phyloP scores from a whole-genome alignment of 1,139 yeast species.

The Blastobotrys malaysiensis region DNA sequence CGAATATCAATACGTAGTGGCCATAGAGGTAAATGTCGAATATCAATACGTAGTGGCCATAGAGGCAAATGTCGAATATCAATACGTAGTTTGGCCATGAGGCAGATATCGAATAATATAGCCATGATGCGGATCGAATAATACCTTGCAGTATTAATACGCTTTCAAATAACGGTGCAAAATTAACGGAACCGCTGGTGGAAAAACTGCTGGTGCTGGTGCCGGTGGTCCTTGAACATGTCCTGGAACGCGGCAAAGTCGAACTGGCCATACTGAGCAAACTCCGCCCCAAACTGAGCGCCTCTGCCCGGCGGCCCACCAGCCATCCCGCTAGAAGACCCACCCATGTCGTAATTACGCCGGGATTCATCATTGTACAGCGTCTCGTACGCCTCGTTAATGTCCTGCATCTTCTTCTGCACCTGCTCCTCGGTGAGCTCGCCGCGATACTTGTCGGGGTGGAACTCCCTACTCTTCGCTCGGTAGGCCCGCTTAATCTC shows the following conservation, averaged over 20 bases:
- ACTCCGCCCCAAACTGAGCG: background rate
- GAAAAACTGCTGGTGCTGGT: background rate
- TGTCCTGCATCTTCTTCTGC: slow-evolving; percentile 82
- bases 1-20: too few species aligned
- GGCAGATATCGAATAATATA: too few species aligned
- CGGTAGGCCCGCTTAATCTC: slow-evolving; percentile 82
- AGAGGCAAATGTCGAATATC: too few species aligned
- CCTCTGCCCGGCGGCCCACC: too few species aligned
- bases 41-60: too few species aligned
- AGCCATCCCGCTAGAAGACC: background rate
- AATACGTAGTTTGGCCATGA: too few species aligned
- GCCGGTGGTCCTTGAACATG: background rate
- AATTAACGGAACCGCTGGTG: background rate
- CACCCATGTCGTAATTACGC: slow-evolving; percentile 58
- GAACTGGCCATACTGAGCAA: slow-evolving; percentile 2
- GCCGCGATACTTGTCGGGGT: slow-evolving; percentile 84
- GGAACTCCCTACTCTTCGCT: slow-evolving; percentile 69
- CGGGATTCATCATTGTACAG: slow-evolving; percentile 62
- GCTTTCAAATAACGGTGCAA: background rate
- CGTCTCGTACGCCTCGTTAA: slow-evolving; percentile 89
- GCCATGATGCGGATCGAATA: too few species aligned
- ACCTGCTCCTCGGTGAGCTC: slow-evolving; percentile 65
- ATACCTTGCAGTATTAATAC: too few species aligned
- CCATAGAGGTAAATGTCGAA: too few species aligned
- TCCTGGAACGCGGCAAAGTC: slow-evolving; percentile 13